Percentiles rank a stretch among this genome's conserved stretches.
These are phyloP conservation scores for Intubia oerlemansii DNA, from an alignment of 2,329 filamentous ascomycete species.

Conservation along the genomic window DNA sequence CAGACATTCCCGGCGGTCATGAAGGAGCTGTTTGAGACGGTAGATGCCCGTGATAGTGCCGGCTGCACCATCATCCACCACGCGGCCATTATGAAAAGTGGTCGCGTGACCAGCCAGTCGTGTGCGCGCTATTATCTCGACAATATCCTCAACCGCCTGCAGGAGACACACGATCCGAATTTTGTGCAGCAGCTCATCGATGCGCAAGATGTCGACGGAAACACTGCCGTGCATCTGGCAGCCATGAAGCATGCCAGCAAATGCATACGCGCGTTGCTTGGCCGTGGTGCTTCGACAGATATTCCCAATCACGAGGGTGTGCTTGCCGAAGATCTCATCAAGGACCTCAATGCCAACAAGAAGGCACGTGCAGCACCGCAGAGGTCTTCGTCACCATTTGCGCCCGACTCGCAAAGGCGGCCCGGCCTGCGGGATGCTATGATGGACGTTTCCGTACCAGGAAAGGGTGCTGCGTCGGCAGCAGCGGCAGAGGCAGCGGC, in stretches of 20 bases:
- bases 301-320: conserved; percentile 66
- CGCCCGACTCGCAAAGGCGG: conserved; percentile 35
- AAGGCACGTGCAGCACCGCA: conserved; percentile 45
- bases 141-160: conserved; percentile 68
- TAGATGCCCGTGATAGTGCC: conserved; percentile 57
- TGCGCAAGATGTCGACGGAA: conserved; percentile 64
- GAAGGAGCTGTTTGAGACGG: conserved; percentile 62
- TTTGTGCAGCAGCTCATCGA: conserved; percentile 65
- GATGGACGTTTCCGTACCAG: conserved; percentile 13
- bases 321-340: conserved; percentile 68
- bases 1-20: conserved; percentile 72
- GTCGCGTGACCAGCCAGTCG: conserved; percentile 60
- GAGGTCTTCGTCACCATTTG: conserved; percentile 55
- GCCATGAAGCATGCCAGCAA: conserved; percentile 76
- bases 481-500: conserved; percentile 16
- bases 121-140: conserved; percentile 89
- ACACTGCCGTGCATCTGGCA: conserved; percentile 59
- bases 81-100: conserved; percentile 71
- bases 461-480: neutral
- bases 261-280: conserved; percentile 60
- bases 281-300: conserved; percentile 63
- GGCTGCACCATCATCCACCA: conserved; percentile 87
- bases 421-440: conserved; percentile 30
- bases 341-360: conserved; percentile 47
- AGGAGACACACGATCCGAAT: conserved; percentile 53